Conservation (phyloP, 2,329 filamentous ascomycete species). For the Malbranchea zuffiana region DNA sequence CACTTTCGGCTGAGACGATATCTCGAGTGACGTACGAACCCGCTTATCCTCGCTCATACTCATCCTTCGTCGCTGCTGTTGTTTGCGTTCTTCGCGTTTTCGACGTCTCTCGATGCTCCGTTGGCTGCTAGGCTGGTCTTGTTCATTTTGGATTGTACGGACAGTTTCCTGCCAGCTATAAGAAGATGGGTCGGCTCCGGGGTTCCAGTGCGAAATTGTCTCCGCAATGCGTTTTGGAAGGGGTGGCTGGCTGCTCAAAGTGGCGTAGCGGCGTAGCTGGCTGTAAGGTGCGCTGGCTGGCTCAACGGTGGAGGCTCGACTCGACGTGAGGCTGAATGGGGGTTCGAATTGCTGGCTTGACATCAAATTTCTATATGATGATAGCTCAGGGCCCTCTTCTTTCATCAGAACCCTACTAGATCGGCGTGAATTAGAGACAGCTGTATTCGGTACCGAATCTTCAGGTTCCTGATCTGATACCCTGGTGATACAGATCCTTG, state of each 20-base stretch:
- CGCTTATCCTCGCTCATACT: conserved; percentile 4
- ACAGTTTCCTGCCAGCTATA: conserved; percentile 27
- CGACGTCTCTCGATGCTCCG: conserved; percentile 4
- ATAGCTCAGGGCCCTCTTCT: neutral
- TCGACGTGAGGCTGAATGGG: neutral
- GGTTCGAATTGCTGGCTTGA: conserved; percentile 1
- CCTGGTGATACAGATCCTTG: conserved; percentile 17
- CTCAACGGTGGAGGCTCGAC: neutral
- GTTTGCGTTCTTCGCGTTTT: conserved; percentile 9
- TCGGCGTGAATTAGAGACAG: neutral
- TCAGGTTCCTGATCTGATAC: neutral
- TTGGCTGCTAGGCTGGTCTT: conserved; percentile 5
- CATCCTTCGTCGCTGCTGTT: neutral
- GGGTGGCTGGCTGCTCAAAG: conserved; percentile 17
- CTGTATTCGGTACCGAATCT: neutral
- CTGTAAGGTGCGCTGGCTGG: neutral
- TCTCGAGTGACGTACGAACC: no score
- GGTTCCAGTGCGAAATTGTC: conserved; percentile 30
- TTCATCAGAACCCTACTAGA: neutral
- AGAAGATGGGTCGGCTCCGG: conserved; percentile 23
- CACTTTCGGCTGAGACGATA: no score
- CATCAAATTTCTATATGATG: neutral
- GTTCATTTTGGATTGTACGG: conserved; percentile 13
- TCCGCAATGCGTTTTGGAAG: conserved; percentile 19
- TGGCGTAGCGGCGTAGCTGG: conserved; percentile 23